These are phyloP conservation scores for Aureobasidium sp. DNA, from an alignment of 2,329 filamentous ascomycete species.

Conservation along the genomic window DNA sequence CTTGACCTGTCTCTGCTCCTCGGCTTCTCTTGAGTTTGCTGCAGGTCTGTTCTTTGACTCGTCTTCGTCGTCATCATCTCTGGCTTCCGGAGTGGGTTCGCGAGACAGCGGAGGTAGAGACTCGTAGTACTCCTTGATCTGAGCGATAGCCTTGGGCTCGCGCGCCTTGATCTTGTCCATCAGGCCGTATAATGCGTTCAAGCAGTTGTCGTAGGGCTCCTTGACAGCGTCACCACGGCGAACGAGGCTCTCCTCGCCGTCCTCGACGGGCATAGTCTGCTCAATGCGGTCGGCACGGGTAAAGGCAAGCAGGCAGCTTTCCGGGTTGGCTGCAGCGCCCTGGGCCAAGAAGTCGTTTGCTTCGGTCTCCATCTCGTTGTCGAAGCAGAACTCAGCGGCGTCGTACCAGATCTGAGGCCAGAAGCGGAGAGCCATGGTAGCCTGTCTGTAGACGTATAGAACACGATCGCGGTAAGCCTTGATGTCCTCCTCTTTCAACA, in stretches of 20 bases:
- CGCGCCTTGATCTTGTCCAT: constrained; percentile 61
- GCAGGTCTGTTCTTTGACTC: constrained; percentile 27
- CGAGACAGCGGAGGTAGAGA: constrained; percentile 26
- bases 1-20: constrained; percentile 47
- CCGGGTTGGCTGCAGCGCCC: constrained; percentile 82
- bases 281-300: constrained; percentile 86
- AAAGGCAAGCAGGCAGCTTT: constrained; percentile 83
- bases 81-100: constrained; percentile 32
- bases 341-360: constrained; percentile 72
- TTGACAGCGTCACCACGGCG: constrained; percentile 64
- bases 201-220: constrained; percentile 71
- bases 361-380: constrained; percentile 61
- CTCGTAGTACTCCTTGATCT: constrained; percentile 46
- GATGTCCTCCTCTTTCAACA: constrained; percentile 73
- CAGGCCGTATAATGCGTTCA: constrained; percentile 82
- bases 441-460: constrained; percentile 86
- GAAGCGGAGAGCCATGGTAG: constrained; percentile 85
- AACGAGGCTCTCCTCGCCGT: constrained; percentile 59
- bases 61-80: constrained; percentile 48
- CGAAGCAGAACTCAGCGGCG: constrained; percentile 84
- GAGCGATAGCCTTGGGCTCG: constrained; percentile 52
- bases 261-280: constrained; percentile 58
- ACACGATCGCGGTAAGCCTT: constrained; percentile 68
- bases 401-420: constrained; percentile 96
- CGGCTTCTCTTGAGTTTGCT: constrained; percentile 37